Base-by-base conservation (phyloP, 768 basidiomycete species). In the Mycena vulgaris region DNA sequence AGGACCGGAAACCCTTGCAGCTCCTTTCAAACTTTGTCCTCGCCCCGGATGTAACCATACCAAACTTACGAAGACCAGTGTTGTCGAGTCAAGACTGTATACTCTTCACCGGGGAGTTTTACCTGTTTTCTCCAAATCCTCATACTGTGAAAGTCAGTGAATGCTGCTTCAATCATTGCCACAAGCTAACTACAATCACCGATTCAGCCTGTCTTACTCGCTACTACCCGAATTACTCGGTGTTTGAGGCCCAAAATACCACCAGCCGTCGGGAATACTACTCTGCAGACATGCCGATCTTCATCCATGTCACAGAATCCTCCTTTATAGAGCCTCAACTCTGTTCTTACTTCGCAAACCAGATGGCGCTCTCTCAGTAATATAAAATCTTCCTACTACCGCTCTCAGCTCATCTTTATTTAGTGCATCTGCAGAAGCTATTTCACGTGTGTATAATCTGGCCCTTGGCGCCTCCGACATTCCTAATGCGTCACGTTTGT, bases 351-450 rank as follows among this genome's bases (percentile, higher is more conserved):
- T 28, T 66, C 31, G 65, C 51, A 53, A 47, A 30, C 27, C 65
- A 66, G 47, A 66, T 66, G 65, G 65, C 42, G 1, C 19, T 47
- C 17, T 30, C 48, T 2, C 65, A 66, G 65, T 66, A 28, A 23
- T n/a, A 42, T 25, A 6, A 14, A 45, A 13, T 23, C 47, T 39
- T 2, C 28, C n/a, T n/a, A n/a, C n/a, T n/a, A n/a, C n/a, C n/a
- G n/a, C n/a, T n/a, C n/a, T n/a, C n/a, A n/a, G n/a, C n/a, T n/a
- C n/a, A n/a, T n/a, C n/a, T n/a, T n/a, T n/a, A n/a, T n/a, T n/a
- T n/a, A 66, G 56, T 37, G n/a, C 57, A 21, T 66, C 65, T 5
- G 42, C 56, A 5, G 45, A 66, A 21, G 37, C 47, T 1, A 66
- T 66, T 51, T 45, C 65, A 6, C 55, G 35, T 0, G 25, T 59